These are phyloP conservation scores for Hypomyces rosellus DNA, from an alignment of 2,329 filamentous ascomycete genomes.

Conservation along the genomic window DNA sequence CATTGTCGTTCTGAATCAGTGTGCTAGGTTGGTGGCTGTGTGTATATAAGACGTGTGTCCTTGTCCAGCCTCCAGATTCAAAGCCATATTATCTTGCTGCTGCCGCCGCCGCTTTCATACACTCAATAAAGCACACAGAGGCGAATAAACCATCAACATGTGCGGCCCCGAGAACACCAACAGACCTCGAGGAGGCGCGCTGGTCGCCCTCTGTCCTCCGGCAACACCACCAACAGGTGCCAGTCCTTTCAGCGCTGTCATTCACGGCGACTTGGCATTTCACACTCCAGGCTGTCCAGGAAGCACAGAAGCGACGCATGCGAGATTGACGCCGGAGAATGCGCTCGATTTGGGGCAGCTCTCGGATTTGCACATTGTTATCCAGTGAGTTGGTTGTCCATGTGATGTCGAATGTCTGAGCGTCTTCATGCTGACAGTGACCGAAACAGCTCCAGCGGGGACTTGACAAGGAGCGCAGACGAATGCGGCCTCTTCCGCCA, in stretches of 20 bases:
- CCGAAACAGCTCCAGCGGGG: conserved; percentile 33
- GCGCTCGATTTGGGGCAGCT: conserved; percentile 13
- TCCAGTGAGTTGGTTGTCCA: conserved; percentile 33
- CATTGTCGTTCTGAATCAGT: too few relatives aligned
- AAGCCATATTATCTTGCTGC: too few relatives aligned
- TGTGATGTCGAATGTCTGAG: not conserved
- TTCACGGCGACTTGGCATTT: conserved; percentile 36
- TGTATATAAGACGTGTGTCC: too few relatives aligned
- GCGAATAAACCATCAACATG: conserved; percentile 25
- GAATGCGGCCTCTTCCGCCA: conserved; percentile 39
- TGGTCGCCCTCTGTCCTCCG: conserved; percentile 35
- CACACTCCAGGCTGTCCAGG: conserved; percentile 34
- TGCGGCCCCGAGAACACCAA: conserved; percentile 38
- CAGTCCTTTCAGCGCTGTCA: not conserved
- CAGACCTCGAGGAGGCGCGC: conserved; percentile 38
- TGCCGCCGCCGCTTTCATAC: too few relatives aligned
- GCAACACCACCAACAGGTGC: conserved; percentile 10
- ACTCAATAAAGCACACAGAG: too few relatives aligned
- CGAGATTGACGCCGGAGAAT: conserved; percentile 31
- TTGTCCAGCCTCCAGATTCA: too few relatives aligned
- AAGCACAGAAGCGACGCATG: conserved; percentile 35
- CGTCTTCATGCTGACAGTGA: not conserved
- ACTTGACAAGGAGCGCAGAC: conserved; percentile 32
- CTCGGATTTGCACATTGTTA: conserved; percentile 31
- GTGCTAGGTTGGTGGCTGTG: too few relatives aligned